phyloP scores from a whole-genome alignment of 2,329 filamentous ascomycete species.

The Pseudogymnoascus sp. region DNA sequence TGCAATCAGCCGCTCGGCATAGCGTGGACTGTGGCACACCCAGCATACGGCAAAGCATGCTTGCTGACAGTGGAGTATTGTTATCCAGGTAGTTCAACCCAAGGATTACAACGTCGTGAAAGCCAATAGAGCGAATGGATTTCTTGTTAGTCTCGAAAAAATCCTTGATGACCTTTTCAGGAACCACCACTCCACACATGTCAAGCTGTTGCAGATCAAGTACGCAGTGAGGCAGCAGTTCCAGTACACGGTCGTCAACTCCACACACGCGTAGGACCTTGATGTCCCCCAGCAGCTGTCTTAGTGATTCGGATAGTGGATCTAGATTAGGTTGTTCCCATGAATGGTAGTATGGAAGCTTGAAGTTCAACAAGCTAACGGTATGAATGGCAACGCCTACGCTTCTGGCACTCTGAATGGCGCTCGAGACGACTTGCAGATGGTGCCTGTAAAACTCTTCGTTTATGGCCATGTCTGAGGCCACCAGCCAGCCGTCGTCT shows the following conservation, averaged over 20 bases:
- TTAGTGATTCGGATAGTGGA: conserved; percentile 13
- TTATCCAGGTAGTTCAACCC: background rate
- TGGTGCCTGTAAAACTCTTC: too few relatives aligned
- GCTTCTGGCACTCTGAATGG: too few relatives aligned
- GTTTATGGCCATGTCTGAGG: too few relatives aligned
- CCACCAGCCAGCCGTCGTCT: too few relatives aligned
- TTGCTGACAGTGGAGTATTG: background rate
- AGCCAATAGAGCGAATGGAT: background rate
- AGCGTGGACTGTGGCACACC: conserved; percentile 21
- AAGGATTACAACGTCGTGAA: background rate
- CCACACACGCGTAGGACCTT: too few relatives aligned
- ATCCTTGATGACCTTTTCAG: conserved; percentile 10
- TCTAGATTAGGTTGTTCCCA: conserved; percentile 15
- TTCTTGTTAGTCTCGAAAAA: conserved; percentile 14
- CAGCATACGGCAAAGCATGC: conserved; percentile 12
- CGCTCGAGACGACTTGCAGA: too few relatives aligned
- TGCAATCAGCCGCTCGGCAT: conserved; percentile 16
- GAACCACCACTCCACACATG: conserved; percentile 10
- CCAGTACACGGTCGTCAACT: too few relatives aligned
- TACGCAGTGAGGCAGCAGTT: too few relatives aligned
- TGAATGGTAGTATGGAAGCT: conserved; percentile 10
- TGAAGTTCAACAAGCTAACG: too few relatives aligned
- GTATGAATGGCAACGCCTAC: too few relatives aligned
- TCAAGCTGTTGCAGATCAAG: background rate
- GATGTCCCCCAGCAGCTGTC: conserved; percentile 12